A percentile compares a stretch with the other conserved stretches of the same genome.
These are phyloP conservation scores for Eucalyptus lansdowneana DNA, from an alignment of 345 rosid species.

Conservation along the genomic window DNA sequence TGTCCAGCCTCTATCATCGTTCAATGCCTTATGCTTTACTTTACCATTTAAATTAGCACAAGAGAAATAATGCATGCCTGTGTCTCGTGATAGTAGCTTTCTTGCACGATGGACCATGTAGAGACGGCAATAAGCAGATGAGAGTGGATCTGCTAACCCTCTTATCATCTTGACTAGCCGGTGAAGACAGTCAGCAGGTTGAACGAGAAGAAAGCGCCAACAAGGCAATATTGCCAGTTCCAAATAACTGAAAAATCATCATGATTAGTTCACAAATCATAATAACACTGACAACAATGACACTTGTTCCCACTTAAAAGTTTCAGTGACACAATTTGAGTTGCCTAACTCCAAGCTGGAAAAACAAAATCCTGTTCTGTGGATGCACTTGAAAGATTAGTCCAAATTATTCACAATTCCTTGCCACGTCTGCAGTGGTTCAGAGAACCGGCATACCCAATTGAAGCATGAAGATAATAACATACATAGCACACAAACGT, in stretches of 20 bases:
- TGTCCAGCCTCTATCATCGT: background rate
- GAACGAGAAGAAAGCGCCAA: conserved; percentile 62
- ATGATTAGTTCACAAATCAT: background rate
- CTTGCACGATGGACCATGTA: conserved; percentile 63
- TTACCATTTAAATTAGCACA: background rate
- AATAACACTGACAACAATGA: background rate
- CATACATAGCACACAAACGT: background rate
- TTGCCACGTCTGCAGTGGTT: background rate
- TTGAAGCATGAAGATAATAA: background rate
- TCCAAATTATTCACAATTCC: background rate
- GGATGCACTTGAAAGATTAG: background rate
- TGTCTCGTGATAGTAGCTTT: conserved; percentile 37
- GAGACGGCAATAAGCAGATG: conserved; percentile 70
- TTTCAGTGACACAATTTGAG: background rate
- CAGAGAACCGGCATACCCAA: background rate
- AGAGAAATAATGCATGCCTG: conserved; percentile 27
- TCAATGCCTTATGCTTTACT: background rate
- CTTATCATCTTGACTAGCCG: conserved; percentile 75
- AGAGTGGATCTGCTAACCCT: conserved; percentile 81
- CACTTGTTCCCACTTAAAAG: background rate
- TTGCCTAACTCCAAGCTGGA: background rate
- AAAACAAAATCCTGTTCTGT: background rate
- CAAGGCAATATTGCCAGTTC: conserved; percentile 88
- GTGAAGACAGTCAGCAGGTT: conserved; percentile 38
- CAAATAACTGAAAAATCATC: conserved; percentile 47